Evolutionary conservation across 2,329 filamentous ascomycete species (phyloP), one percentile per base, ranked within the genome.

Genomic region (Apiospora phragmitis): DNA sequence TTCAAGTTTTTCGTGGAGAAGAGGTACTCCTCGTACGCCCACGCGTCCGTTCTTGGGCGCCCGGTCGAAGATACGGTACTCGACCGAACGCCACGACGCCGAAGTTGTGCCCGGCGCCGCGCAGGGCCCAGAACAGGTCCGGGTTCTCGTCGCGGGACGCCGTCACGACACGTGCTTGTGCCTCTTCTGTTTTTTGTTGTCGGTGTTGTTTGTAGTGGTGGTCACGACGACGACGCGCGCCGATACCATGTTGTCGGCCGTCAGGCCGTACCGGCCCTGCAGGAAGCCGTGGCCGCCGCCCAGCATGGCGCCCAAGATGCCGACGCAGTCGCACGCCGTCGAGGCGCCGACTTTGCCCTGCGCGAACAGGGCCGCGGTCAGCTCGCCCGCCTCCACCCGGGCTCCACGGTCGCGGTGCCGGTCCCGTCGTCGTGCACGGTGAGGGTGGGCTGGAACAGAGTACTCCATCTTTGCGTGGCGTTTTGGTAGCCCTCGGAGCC

Each of bases 281-380:
- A 91, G 79, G 78, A 86, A 85, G 1, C 90, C 88, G 74, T 88
- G 89, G 1, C 89, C 89, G 26, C 89, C 89, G 1, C 88, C 88
- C 0, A 90, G 77, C 0, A 86, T 85, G 18, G 91, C 79, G 0
- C 88, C 90, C 2, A 87, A 89, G 6, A 91, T 86, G 7, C 90
- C 89, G 69, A 75, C 0, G 71, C 72, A 77, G 55, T 49, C 76
- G 51, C 32, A 75, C 70, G 38, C 76, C 74, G 26, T 67, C 8
- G 24, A 26, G 12, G 38, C 42, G 7, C 8, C 65, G 14, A 21
- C 4, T 18, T 38, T n/a, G 32, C 55, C 55, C 18, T n/a, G 32
- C 32, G 55, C 55, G 32, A 38, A 38, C 1, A 62, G 29, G 2
- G 29, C n/a, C 18, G 55, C 12, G 8, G 55, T 62, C 4, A 62